Base-by-base conservation (phyloP, 1,284 basidiomycete species). In the Rhodotorula sp. region DNA sequence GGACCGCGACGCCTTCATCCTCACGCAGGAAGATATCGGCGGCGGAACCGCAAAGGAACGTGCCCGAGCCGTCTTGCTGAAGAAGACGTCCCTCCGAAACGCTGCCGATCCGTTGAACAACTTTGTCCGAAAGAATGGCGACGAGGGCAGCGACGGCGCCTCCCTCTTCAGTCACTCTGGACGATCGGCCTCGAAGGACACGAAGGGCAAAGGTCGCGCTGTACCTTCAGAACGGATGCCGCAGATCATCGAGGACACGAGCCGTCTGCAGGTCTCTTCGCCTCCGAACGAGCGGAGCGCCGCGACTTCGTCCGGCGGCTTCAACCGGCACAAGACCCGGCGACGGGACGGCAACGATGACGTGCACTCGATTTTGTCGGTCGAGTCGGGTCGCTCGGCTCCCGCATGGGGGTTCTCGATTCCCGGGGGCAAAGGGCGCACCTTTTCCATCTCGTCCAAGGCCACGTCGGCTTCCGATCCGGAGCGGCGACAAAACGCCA, bases 31-130 rank as follows among this genome's bases (percentile, higher is more conserved):
- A 90, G 82, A 93, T 84, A 94, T 95, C 84, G 91, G 95, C 81
- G 91, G 91, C 2, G 90, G 94, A 80, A 86, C 88, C 62, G 83
- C 91, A 59, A 88, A 87, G 44, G 87, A 89, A 77, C 89, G 95
- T 77, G 93, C 95, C 10, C 87, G 95, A 63, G 94, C 93, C 51
- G 95, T 98, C 80, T 90, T 98, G 88, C 88, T 89, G 79, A 97
- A 97, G 83, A 90, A 93, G 78, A 88, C 86, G 69, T 86, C 88
- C 75, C 84, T 92, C 78, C 83, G 88, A 77, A 86, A 86, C 77
- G 85, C 87, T 75, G 84, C 84, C 44, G 83, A 83, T 58, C 75
- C 77, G 58, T 59, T 77, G 49, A 71, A 77, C 73, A 76, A 69
- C 66, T 73, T 73, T 45, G 53, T 22, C 22, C 53, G 42, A 5